phyloP scores from a whole-genome alignment of 108 stramenopile genomes.

The Skeletonema grethae region DNA sequence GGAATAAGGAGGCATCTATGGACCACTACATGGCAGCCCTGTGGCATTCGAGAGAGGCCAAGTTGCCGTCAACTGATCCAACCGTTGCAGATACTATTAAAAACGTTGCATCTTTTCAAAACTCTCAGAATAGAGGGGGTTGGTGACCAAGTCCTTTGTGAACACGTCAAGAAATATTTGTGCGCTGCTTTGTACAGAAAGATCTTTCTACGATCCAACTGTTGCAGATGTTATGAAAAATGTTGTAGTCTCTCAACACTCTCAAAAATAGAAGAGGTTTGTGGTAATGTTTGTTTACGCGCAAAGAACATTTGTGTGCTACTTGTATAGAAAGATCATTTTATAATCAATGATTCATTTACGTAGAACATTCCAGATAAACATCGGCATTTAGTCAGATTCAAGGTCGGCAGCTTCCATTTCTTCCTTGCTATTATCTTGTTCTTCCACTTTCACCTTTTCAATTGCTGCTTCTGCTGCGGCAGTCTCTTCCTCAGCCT shows the following conservation, averaged over 20 bases:
- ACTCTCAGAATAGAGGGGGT: not conserved
- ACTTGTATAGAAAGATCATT: not conserved
- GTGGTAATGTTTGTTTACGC: too few relatives aligned
- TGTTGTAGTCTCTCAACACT: slow-evolving; percentile 32
- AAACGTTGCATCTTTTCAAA: slow-evolving; percentile 40
- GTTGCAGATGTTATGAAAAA: slow-evolving; percentile 52
- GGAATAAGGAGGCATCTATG: slow-evolving; percentile 34
- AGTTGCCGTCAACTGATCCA: slow-evolving; percentile 37
- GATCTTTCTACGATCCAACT: slow-evolving; percentile 12
- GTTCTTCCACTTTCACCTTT: not conserved
- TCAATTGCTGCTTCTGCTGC: slow-evolving; percentile 2
- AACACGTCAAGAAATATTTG: not conserved
- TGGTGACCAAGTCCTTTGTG: not conserved
- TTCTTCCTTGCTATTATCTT: slow-evolving; percentile 1
- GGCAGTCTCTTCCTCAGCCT: slow-evolving; percentile 12
- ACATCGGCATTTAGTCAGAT: not conserved
- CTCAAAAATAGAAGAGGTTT: not conserved
- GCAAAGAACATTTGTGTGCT: too few relatives aligned
- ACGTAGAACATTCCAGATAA: not conserved
- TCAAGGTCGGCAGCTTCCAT: not conserved
- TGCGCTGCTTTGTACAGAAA: too few relatives aligned
- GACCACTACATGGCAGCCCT: slow-evolving; percentile 51
- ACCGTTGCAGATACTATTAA: slow-evolving; percentile 51
- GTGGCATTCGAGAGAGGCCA: slow-evolving; percentile 45
- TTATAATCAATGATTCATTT: not conserved